phyloP scores from a whole-genome alignment of 331 rosid genomes.

The Quercus lobata region DNA sequence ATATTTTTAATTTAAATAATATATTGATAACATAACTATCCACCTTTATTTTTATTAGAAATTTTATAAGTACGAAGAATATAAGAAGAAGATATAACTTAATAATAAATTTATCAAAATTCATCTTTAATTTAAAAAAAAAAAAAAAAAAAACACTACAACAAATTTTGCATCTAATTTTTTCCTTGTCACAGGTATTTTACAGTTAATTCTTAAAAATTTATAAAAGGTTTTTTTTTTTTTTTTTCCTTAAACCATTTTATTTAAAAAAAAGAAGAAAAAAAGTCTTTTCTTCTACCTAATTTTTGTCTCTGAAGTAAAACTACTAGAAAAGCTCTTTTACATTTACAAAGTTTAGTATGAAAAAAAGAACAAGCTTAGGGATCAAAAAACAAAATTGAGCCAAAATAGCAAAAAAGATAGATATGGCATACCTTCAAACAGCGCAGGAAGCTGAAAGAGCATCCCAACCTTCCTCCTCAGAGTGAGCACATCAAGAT shows the following conservation, averaged over 20 bases:
- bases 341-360: too few species aligned
- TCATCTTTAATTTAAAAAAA: fast-evolving
- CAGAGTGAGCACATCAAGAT: constrained; percentile 67
- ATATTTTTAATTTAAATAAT: too few species aligned
- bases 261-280: too few species aligned
- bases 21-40: too few species aligned
- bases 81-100: fast-evolving
- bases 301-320: too few species aligned
- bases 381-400: neutral
- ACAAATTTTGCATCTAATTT: fast-evolving
- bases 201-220: fast-evolving
- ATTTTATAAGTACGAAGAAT: fast-evolving
- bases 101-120: fast-evolving
- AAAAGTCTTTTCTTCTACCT: too few species aligned
- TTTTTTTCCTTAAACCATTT: too few species aligned
- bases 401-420: neutral
- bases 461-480: constrained; percentile 97
- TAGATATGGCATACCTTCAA: constrained; percentile 44
- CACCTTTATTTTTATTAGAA: fast-evolving
- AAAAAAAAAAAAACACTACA: fast-evolving
- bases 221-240: too few species aligned
- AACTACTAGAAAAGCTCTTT: too few species aligned
- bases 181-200: too few species aligned
- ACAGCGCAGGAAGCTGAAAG: constrained; percentile 90
- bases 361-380: neutral